A percentile compares a stretch with the other conserved stretches of the same genome.
Conservation (phyloP, 106 monocot species). For the Dioscorea zingiberensis region DNA sequence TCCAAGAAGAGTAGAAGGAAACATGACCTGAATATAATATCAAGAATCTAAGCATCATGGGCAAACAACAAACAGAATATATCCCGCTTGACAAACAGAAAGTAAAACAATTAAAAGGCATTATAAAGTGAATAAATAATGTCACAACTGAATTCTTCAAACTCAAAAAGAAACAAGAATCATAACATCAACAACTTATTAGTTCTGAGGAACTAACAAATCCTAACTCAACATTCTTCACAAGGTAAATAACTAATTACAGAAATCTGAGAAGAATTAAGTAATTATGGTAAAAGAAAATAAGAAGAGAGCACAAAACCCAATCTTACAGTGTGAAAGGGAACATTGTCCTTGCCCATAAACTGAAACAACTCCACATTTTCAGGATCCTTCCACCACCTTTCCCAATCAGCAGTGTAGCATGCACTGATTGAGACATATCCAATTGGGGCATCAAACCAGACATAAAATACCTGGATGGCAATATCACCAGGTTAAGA, state of each 20-base stretch:
- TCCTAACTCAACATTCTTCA: no score
- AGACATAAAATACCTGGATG: constrained; percentile 90
- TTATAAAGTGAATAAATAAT: no score
- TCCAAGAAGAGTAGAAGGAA: constrained; percentile 95
- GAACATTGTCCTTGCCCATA: constrained; percentile 99
- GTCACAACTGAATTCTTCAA: no score
- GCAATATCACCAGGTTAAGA: neutral
- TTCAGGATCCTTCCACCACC: constrained; percentile 98
- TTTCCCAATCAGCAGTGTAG: constrained; percentile 88
- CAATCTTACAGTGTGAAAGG: constrained; percentile 88
- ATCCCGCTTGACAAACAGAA: no score
- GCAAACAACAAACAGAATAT: neutral
- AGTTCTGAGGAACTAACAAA: no score
- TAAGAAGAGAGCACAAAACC: neutral
- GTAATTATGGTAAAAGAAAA: no score
- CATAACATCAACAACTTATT: no score
- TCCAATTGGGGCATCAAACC: constrained; percentile 99
- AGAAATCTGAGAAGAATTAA: no score
- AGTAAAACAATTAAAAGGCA: no score
- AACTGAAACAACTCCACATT: constrained; percentile 95
- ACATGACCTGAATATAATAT: constrained; percentile 71
- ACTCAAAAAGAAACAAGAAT: no score
- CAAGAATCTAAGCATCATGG: neutral
- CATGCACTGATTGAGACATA: constrained; percentile 87
- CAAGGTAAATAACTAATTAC: no score